These are phyloP conservation scores for Violaceomyces palustris DNA, from an alignment of 1,284 basidiomycete species.

Conservation along the genomic window DNA sequence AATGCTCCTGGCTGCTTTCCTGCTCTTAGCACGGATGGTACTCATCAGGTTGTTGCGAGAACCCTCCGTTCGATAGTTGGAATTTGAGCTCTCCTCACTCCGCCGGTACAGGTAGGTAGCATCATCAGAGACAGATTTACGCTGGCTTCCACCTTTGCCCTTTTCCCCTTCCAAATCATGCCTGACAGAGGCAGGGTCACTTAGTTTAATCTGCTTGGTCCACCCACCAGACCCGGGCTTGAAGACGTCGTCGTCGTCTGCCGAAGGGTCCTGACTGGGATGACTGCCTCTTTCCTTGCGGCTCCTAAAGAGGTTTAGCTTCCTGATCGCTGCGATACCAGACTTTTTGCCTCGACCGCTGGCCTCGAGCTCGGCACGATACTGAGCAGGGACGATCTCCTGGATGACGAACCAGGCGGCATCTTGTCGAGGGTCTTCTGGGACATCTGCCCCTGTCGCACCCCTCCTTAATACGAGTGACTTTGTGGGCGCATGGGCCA, in stretches of 20 bases:
- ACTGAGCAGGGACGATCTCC: slow-evolving; percentile 46
- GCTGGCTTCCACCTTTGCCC: no score
- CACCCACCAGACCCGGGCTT: slow-evolving; percentile 26
- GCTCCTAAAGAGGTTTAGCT: slow-evolving; percentile 42
- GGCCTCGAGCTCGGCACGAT: slow-evolving; percentile 39
- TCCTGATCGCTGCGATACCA: slow-evolving; percentile 45
- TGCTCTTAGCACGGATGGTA: slow-evolving; percentile 20
- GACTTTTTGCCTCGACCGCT: slow-evolving; percentile 16
- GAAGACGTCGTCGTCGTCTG: slow-evolving; percentile 25
- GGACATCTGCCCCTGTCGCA: slow-evolving; percentile 7
- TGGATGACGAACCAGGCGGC: slow-evolving; percentile 49
- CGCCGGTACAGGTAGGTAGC: no score
- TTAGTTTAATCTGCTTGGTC: slow-evolving; percentile 33
- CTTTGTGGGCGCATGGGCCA: slow-evolving; percentile 9
- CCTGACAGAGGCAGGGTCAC: slow-evolving; percentile 13
- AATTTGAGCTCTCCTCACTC: no score
- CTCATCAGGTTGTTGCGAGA: slow-evolving; percentile 19
- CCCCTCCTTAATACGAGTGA: slow-evolving; percentile 13
- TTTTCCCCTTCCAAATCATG: no score
- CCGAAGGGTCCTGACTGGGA: no score
- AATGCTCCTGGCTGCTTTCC: no score
- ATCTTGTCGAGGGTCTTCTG: slow-evolving; percentile 28
- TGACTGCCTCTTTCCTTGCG: no score
- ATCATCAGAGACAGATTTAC: no score
- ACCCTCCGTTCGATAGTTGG: no score